Conservation (phyloP, 202 grass and related monocot genomes). For the Bolboschoenoplectus hybrid region DNA sequence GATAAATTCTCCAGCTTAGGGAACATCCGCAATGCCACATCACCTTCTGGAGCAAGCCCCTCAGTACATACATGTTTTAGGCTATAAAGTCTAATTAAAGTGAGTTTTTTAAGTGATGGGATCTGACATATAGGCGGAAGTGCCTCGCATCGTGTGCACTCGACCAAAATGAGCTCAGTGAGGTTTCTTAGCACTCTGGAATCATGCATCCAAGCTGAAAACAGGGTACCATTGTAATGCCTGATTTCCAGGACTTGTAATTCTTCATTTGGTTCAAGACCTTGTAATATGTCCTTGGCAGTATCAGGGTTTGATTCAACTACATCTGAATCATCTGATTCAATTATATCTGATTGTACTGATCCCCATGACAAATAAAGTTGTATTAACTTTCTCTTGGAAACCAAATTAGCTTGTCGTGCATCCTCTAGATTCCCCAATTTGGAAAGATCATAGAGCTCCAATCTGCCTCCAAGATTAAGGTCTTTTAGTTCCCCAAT, state of each 20-base stretch:
- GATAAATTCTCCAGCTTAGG: not conserved
- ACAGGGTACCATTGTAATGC: not conserved
- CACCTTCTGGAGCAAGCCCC: not conserved
- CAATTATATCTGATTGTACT: not conserved
- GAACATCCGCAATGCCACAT: not conserved
- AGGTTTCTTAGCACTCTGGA: not conserved
- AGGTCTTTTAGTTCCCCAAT: not conserved
- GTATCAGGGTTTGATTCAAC: not conserved
- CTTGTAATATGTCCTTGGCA: not conserved
- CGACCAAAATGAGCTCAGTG: not conserved
- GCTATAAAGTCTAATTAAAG: not conserved
- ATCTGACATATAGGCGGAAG: not conserved
- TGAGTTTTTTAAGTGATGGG: not conserved
- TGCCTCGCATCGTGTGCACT: not conserved
- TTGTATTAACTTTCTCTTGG: not conserved
- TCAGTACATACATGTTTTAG: not conserved
- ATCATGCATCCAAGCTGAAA: not conserved
- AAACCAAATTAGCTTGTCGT: not conserved
- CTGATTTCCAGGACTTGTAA: not conserved
- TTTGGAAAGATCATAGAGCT: not conserved
- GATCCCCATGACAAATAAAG: not conserved
- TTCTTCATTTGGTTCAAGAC: not conserved
- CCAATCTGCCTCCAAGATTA: not conserved
- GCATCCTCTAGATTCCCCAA: not conserved
- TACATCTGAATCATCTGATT: not conserved